phyloP scores from a whole-genome alignment of 768 basidiomycete genomes.

The Boletus sp. region DNA sequence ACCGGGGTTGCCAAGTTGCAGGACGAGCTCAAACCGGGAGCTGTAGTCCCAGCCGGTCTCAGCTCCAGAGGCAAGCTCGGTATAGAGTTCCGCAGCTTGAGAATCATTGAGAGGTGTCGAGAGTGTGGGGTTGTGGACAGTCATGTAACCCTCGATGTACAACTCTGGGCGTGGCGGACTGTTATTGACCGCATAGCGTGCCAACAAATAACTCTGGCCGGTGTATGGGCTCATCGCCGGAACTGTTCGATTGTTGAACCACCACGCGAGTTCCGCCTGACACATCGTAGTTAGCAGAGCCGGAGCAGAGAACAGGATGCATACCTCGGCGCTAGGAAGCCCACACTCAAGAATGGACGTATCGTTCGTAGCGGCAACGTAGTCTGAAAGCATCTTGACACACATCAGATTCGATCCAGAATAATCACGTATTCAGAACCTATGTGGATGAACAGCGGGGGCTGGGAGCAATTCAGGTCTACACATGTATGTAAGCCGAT shows the following conservation, averaged over 20 bases:
- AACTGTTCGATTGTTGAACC: constrained; percentile 68
- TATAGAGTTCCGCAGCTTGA: constrained; percentile 64
- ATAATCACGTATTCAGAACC: constrained; percentile 8
- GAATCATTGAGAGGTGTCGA: constrained; percentile 55
- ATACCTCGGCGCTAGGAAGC: constrained; percentile 78
- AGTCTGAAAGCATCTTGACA: constrained; percentile 81
- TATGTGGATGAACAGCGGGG: constrained; percentile 83
- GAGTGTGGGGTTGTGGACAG: constrained; percentile 63
- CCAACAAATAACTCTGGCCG: constrained; percentile 59
- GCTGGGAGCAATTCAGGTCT: constrained; percentile 91
- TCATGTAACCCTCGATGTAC: constrained; percentile 72
- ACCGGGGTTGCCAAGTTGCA: constrained; percentile 44
- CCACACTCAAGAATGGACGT: constrained; percentile 71
- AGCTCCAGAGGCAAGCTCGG: constrained; percentile 84
- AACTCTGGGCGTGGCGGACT: constrained; percentile 89
- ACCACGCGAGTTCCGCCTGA: constrained; percentile 81
- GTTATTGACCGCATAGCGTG: constrained; percentile 75
- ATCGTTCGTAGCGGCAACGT: constrained; percentile 71
- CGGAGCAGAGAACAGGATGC: constrained; percentile 5
- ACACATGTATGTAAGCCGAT: not conserved
- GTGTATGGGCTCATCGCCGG: constrained; percentile 69
- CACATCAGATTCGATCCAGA: not conserved
- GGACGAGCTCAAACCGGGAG: constrained; percentile 40
- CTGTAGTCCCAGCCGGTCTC: constrained; percentile 61
- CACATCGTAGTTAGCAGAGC: not conserved